Base-by-base conservation (phyloP, 129 eudicot species). In the Escallonia herrerae region DNA sequence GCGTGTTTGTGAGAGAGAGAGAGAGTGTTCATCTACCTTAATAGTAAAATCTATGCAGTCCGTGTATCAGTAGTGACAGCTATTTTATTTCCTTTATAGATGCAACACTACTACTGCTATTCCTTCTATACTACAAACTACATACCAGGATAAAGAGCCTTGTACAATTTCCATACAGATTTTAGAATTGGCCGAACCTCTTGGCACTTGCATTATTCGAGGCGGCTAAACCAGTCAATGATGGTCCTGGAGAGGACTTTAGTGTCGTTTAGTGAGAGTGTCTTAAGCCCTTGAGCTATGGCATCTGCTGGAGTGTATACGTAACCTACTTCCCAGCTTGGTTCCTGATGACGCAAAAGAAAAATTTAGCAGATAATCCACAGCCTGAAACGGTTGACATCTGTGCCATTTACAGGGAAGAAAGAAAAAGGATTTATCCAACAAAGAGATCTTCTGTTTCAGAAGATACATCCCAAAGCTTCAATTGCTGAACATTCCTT, bases 261-360 rank as follows among this genome's bases (percentile, higher is more conserved):
- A 6, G 87, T 83, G 57, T 93, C 98, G 52, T 86, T 83, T 8
- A 93, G 76, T n/a, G 95, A 79, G 40, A 83, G 73, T 9, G 82
- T 54, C 75, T 88, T 93, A 12, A 93, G 89, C 40, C 87, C 82
- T 88, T 93, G 98, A n/a, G 91, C 96, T 68, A 93, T 76, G 7
- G 98, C 98, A 76, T 93, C 98, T 60, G 85, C 96, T 56, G 98
- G 96, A 62, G 96, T 91, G 79, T 91, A 91, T 62, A 85, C 64
- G 49, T 77, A 62, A 38, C 98, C 98, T 42, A 71, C 96, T 88
- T 81, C 80, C 85, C 95, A 80, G 71, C 65, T 78, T 68, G 91
- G 91, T 53, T 88, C 98, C 98, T 91, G 72, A 48, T 33, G 59
- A 69, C 3, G 45, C 70, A 73, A 3, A 65, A 65, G 46, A 42